Base-by-base conservation (phyloP, 495 filamentous ascomycete genomes). In the Cryomyces minteri region DNA sequence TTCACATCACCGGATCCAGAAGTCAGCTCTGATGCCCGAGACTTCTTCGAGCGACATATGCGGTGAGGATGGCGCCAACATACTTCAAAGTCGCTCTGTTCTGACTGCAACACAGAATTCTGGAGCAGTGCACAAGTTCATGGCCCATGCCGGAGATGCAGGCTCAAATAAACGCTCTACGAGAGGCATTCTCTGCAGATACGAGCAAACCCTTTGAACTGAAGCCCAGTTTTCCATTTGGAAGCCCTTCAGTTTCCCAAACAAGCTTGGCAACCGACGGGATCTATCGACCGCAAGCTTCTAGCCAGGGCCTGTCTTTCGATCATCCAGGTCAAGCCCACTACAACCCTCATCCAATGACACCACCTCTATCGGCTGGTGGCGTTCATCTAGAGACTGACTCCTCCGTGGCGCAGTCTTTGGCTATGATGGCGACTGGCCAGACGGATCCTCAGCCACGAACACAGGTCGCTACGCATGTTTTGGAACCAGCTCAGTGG, bases 91-190 rank as follows among this genome's bases (percentile, higher is more conserved):
- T 25, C 18, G 18, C 18, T 25, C 18, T 25, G 18, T 25, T 25
- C 18, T 25, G 18, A 25, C 18, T 25, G 2, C 18, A 25, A 25
- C 1, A 25, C 18, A 25, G 18, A 43, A 81, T 98, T 25, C 66
- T 98, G 33, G 90, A 98, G 60, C 80, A 75, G 39, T 92, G 84
- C 58, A 82, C 79, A 50, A 66, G 71, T 36, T 73, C 80, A 5
- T 96, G 86, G 81, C 84, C 88, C 9, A 85, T 92, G 72, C 82
- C 83, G 9, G 88, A 96, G 54, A 84, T 95, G 66, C 79, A 93
- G 57, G 74, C 77, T 31, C 87, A 94, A 61, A 84, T 98, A 48
- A 78, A 96, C 53, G 81, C 85, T 6, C 70, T 98, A 31, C 75
- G 88, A 40, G 79, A 90, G 56, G 90, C 90, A 11, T 96, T 98